Conservation (phyloP, 495 filamentous ascomycete genomes). For the Podospora australis region DNA sequence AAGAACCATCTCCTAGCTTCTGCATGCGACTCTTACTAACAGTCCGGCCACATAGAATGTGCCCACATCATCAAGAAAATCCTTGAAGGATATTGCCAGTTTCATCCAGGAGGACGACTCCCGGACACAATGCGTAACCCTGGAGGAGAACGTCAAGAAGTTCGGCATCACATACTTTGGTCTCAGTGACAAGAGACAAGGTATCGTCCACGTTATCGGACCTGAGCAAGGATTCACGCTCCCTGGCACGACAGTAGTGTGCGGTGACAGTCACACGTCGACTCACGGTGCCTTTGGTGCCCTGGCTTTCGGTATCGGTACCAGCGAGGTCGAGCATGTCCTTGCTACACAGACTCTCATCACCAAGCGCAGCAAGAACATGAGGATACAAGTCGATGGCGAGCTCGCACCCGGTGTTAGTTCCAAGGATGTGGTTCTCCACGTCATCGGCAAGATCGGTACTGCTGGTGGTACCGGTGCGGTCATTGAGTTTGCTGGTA, state of each 20-base stretch:
- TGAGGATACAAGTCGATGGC: conserved; percentile 93
- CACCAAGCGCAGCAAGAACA: conserved; percentile 94
- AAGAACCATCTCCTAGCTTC: conserved; percentile 30
- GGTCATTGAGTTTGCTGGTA: conserved; percentile 95
- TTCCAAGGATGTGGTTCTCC: conserved; percentile 92
- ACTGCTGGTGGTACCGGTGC: conserved; percentile 91
- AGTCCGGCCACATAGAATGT: conserved; percentile 59
- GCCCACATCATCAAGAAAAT: conserved; percentile 80
- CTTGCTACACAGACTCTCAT: conserved; percentile 93
- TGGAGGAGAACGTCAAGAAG: conserved; percentile 95
- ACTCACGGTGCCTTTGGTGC: conserved; percentile 96
- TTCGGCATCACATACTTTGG: conserved; percentile 98
- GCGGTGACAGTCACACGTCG: conserved; percentile 95
- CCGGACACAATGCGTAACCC: conserved; percentile 83
- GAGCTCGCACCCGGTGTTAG: conserved; percentile 86
- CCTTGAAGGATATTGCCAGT: conserved; percentile 74
- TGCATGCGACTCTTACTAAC: background rate
- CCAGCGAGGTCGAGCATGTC: conserved; percentile 97
- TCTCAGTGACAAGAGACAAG: conserved; percentile 91
- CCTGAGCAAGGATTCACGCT: conserved; percentile 99
- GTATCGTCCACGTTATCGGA: conserved; percentile 98
- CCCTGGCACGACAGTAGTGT: conserved; percentile 93
- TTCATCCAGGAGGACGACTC: conserved; percentile 96
- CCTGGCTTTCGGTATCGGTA: conserved; percentile 95
- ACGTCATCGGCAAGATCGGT: conserved; percentile 90